These are phyloP conservation scores for Erysiphe pulchra DNA, from an alignment of 2,329 filamentous ascomycete genomes.

Conservation along the genomic window DNA sequence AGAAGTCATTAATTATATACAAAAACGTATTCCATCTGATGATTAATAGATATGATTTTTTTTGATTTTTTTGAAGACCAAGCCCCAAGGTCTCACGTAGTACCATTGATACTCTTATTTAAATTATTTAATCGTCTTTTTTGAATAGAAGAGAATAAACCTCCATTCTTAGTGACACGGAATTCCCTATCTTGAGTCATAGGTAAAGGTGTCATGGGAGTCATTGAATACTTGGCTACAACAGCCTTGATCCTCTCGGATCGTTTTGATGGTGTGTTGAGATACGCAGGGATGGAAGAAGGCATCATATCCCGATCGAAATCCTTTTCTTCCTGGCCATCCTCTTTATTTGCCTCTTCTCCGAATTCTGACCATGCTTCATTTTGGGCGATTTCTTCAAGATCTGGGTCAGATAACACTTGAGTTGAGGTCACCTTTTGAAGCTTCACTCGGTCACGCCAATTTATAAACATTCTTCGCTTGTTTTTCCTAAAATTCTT, in stretches of 20 bases:
- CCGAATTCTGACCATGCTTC: slow-evolving; percentile 12
- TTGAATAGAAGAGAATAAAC: slow-evolving; percentile 1
- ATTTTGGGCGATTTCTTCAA: slow-evolving; percentile 3
- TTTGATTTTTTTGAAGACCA: no score
- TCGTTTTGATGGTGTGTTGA: slow-evolving; percentile 22
- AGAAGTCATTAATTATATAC: no score
- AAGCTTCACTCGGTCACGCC: slow-evolving; percentile 10
- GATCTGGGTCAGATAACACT: slow-evolving; percentile 2
- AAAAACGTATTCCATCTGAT: no score
- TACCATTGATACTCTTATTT: neutral
- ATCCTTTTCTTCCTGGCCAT: slow-evolving; percentile 6
- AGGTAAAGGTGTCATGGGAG: slow-evolving; percentile 18
- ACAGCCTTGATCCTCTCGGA: slow-evolving; percentile 16
- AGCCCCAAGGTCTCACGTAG: no score
- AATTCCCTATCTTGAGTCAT: slow-evolving; percentile 18
- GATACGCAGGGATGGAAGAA: slow-evolving; percentile 9
- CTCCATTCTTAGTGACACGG: slow-evolving; percentile 11
- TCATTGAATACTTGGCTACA: slow-evolving; percentile 17
- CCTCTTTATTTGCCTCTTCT: slow-evolving; percentile 6
- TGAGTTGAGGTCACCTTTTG: slow-evolving; percentile 4
- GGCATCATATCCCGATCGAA: slow-evolving; percentile 4
- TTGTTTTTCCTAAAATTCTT: slow-evolving; percentile 12
- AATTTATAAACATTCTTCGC: slow-evolving; percentile 13
- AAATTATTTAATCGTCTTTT: neutral
- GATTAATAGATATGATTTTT: no score